Base-by-base conservation (phyloP, 306 rosid species). In the Begonia fuchsioides region DNA sequence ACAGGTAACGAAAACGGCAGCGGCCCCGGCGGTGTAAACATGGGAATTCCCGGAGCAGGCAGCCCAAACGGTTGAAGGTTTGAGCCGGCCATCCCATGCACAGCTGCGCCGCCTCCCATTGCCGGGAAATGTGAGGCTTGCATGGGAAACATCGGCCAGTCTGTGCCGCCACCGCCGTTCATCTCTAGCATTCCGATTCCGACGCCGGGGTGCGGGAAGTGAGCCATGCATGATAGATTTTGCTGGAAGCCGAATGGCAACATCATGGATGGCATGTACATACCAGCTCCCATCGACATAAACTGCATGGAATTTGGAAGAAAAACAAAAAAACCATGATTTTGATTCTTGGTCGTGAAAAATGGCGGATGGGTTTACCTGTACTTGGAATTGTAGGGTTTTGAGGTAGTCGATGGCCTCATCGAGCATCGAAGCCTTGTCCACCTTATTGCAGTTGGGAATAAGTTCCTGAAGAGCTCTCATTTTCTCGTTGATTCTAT, bases 401-500 rank as follows among this genome's bases (percentile, higher is more conserved):
- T 82, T 87, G 15, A 87, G 72, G 65, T 87, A 87, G 72, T 82
- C 96, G 18, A 87, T 87, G 17, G 92, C 96, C 68, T 82, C 96
- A 53, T 87, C 96, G 9, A 87, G 81, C 96, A 87, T 82, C 43
- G 96, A 87, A 61, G 96, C 92, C 72, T 87, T 87, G 75, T 87
- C 94, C 58, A 71, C 81, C 94, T 87, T 82, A 53, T 82, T 87
- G 86, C 94, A 79, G 52, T 87, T 87, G 39, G 96, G 96, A 66
- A 87, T 75, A 62, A 87, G 94, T 45, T 87, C 96, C 65, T 87
- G 94, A 26, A 87, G 62, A 2, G 87, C 76, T 8, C 96, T 87
- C 96, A 87, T 87, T 82, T 69, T 87, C 61, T 87, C 94, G 39
- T 87, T 87, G 68, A 87, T 87, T 68, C 84, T 68, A 62, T 77